These are phyloP conservation scores for Adansonia gregorii DNA, from an alignment of 441 rosid species.

Conservation along the genomic window DNA sequence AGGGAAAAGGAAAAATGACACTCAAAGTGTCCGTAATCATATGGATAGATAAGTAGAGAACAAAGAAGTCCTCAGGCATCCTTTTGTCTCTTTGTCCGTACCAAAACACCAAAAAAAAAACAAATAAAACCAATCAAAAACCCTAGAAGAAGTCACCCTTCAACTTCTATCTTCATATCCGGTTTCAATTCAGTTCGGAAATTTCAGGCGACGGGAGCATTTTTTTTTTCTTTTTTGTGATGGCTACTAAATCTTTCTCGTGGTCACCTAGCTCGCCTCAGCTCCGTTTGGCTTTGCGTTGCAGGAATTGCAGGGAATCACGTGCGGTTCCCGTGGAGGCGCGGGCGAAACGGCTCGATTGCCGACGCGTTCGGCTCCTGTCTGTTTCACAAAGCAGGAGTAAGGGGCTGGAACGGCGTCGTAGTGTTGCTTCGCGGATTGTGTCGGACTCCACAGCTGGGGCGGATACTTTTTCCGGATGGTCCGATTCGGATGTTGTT, in stretches of 20 bases:
- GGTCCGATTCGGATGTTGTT: slow-evolving; percentile 59
- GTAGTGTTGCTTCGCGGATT: slow-evolving; percentile 36
- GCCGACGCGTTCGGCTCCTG: slow-evolving; percentile 29
- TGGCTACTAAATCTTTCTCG: slow-evolving; percentile 51
- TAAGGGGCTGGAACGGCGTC: slow-evolving; percentile 30
- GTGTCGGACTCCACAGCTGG: slow-evolving; percentile 40
- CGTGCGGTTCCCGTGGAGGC: slow-evolving; percentile 33
- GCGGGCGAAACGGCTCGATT: slow-evolving; percentile 37
- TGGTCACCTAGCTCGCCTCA: slow-evolving; percentile 73
- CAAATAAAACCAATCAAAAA: neutral
- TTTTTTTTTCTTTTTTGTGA: neutral
- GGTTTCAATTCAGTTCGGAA: slow-evolving; percentile 2
- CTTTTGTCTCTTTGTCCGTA: neutral
- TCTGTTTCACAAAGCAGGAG: slow-evolving; percentile 35
- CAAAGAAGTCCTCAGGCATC: neutral
- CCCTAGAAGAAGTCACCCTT: slow-evolving; percentile 25
- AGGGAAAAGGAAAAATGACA: neutral
- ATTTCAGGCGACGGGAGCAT: neutral
- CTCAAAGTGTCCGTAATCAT: neutral
- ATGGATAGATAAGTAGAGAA: neutral
- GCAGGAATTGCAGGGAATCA: slow-evolving; percentile 30
- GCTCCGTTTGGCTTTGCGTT: slow-evolving; percentile 58
- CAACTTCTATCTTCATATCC: neutral
- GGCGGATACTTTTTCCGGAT: slow-evolving; percentile 59
- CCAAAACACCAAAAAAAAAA: neutral